phyloP scores from a whole-genome alignment of 2,329 filamentous ascomycete genomes.

The Sporothrix humicola region DNA sequence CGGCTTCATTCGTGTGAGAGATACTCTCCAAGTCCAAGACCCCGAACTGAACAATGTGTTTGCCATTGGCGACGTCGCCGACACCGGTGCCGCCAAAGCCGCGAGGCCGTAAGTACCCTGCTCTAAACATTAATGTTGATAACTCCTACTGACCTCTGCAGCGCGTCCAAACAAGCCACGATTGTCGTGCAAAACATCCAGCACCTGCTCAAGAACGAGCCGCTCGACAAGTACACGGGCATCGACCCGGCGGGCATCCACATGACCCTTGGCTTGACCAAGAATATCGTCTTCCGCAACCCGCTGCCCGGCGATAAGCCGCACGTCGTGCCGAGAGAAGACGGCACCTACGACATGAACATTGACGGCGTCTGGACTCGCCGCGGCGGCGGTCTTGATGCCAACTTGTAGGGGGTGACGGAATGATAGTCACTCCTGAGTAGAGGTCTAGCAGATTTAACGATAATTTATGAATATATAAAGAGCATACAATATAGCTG shows the following conservation, averaged over 20 bases:
- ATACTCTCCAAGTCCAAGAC: conserved; percentile 36
- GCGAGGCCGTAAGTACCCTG: conserved; percentile 29
- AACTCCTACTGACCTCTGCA: too few species aligned
- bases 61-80: conserved; percentile 68
- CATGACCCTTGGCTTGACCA: conserved; percentile 34
- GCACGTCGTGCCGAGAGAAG: conserved; percentile 14
- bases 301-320: conserved; percentile 16
- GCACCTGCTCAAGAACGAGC: conserved; percentile 34
- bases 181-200: conserved; percentile 35
- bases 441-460: too few species aligned
- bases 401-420: conserved; percentile 20
- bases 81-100: conserved; percentile 52
- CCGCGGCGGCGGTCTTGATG: conserved; percentile 30
- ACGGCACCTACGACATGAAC: conserved; percentile 33
- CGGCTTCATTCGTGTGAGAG: conserved; percentile 33
- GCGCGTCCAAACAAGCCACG: conserved; percentile 31
- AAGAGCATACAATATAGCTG: too few species aligned
- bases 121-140: too few species aligned
- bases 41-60: conserved; percentile 55
- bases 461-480: too few species aligned
- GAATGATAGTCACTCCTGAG: too few species aligned
- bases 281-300: conserved; percentile 35
- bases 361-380: conserved; percentile 33
- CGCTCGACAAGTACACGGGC: conserved; percentile 30
- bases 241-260: conserved; percentile 34